A percentile compares a stretch with the other conserved stretches of the same genome.
Conservation (phyloP, 345 rosid genomes). For the Odontarrhena argentea region DNA sequence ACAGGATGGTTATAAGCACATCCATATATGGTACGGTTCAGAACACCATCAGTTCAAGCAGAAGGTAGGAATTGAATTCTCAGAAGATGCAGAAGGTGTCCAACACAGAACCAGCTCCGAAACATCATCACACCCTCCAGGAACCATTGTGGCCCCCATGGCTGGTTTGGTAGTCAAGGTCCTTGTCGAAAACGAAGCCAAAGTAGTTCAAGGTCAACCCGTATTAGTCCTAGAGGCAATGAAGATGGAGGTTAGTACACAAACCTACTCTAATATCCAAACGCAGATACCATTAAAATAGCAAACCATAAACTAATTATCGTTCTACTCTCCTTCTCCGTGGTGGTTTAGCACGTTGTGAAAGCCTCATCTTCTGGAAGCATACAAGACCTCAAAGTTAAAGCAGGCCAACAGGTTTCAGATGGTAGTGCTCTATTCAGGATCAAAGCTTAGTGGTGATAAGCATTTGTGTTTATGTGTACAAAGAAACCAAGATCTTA, state of each 20-base stretch:
- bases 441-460: constrained; percentile 58
- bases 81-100: constrained; percentile 59
- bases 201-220: constrained; percentile 79
- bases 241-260: constrained; percentile 90
- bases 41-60: constrained; percentile 71
- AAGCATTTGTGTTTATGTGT: not conserved
- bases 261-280: constrained; percentile 4
- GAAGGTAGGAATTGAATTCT: constrained; percentile 57
- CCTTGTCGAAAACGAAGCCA: constrained; percentile 63
- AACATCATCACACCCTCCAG: constrained; percentile 58
- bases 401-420: constrained; percentile 77
- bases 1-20: constrained; percentile 68
- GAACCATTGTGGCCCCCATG: constrained; percentile 85
- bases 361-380: constrained; percentile 74
- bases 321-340: not conserved
- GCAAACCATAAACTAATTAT: constrained; percentile 8
- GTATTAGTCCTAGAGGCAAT: constrained; percentile 87
- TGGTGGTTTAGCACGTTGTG: constrained; percentile 66
- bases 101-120: constrained; percentile 58
- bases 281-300: not conserved
- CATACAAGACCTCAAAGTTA: constrained; percentile 65
- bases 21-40: constrained; percentile 73
- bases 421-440: constrained; percentile 69
- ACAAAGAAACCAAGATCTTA: constrained; percentile 23
- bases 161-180: constrained; percentile 95